These are phyloP conservation scores for Xanthoceras sorbifolium DNA, from an alignment of 345 rosid genomes.

Conservation along the genomic window DNA sequence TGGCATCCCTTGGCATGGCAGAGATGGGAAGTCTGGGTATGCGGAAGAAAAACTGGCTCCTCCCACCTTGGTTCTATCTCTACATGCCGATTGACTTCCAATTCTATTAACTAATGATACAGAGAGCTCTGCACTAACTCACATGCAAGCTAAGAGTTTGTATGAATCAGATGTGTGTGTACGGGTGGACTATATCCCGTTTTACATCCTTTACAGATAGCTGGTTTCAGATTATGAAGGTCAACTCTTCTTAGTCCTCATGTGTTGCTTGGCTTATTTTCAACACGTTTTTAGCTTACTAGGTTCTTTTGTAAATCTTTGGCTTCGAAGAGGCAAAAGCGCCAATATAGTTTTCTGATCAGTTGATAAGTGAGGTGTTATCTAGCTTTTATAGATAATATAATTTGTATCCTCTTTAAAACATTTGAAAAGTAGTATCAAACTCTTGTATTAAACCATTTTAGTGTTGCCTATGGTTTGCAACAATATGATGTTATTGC, in stretches of 20 bases:
- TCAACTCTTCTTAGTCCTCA: not conserved
- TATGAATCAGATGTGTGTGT: not conserved
- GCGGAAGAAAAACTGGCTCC: not conserved
- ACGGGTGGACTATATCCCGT: not conserved
- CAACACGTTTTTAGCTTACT: too few relatives aligned
- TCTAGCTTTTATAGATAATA: not conserved
- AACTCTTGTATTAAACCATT: not conserved
- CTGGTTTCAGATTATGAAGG: not conserved
- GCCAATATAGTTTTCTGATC: not conserved
- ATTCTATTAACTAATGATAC: not conserved
- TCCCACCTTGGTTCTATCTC: not conserved
- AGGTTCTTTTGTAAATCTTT: not conserved
- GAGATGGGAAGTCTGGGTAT: not conserved
- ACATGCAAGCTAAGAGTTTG: not conserved
- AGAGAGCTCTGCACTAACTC: not conserved
- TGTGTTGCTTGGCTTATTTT: not conserved
- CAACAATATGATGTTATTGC: constrained; percentile 5
- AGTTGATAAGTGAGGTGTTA: not conserved
- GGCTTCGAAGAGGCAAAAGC: not conserved
- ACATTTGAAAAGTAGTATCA: not conserved
- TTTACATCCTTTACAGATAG: not conserved
- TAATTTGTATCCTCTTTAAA: not conserved
- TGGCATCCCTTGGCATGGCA: not conserved
- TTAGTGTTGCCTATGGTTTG: not conserved
- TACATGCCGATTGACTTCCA: not conserved